Base-by-base conservation (phyloP, 805 yeast species). In the Cyberlindnera saturnus region DNA sequence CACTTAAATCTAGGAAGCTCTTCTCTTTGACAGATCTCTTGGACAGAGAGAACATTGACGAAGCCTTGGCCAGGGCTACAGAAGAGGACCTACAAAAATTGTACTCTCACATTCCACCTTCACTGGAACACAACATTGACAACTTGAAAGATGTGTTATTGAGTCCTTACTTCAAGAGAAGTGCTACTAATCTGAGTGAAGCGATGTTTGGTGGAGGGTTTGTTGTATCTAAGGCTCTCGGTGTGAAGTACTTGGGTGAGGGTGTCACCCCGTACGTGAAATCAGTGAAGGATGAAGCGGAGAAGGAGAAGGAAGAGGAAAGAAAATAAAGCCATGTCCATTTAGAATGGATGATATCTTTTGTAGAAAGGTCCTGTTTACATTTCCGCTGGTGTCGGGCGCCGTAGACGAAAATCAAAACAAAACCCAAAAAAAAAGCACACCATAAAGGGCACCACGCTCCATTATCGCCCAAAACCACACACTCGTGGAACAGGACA, bases 231-330 rank as follows among this genome's bases (percentile, higher is more conserved):
- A 67, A 65, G 43, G 67, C 75, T 33, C 63, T 77, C 34, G 73
- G 71, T n/a, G 65, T 65, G 50, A 69, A 64, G 6, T 79, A 79
- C 49, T 41, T 57, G 9, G 82, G 82, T 9, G 83, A 79, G 55
- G 83, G 83, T 1, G 59, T 77, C 31, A 73, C 66, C 32, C 71
- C 71, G 13, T 77, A 75, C 46, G 56, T 79, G 48, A 51, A 56
- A 15, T 77, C 76, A 5, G 56, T 71, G 10, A 61, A 76, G 41
- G 54, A 40, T 34, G 52, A 43, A 55, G 59, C 23, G 33, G 35
- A 50, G 17, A 39, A 20, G 36, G 15, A 34, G 40, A 17, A 38
- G 40, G 20, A 19, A 3, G 32, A 31, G 32, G 32, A 32, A 31
- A 39, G 32, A 32, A 39, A 39, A n/a, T 20, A 32, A 19, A 20